These are phyloP conservation scores for Eimeria sp. DNA, from an alignment of 169 alveolate genomes.

Conservation along the genomic window DNA sequence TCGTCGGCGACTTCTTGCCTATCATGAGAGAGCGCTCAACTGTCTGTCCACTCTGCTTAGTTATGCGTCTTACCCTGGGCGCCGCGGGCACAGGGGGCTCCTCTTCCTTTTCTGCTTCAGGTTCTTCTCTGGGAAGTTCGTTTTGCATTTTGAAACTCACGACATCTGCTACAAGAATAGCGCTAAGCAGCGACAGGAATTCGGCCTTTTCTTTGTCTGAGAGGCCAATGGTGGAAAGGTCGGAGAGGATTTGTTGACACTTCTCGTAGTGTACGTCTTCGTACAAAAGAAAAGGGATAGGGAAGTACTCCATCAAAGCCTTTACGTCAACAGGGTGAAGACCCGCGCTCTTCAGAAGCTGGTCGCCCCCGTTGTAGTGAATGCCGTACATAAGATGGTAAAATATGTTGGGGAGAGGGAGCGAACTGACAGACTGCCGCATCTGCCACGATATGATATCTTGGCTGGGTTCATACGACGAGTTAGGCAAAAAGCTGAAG, in stretches of 20 bases:
- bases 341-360: neutral
- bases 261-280: conserved; percentile 63
- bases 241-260: conserved; percentile 51
- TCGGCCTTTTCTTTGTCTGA: conserved; percentile 30
- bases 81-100: conserved; percentile 13
- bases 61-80: conserved; percentile 20
- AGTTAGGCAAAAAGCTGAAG: conserved; percentile 43
- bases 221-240: conserved; percentile 54
- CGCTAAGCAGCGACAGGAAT: conserved; percentile 53
- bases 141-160: conserved; percentile 36
- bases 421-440: conserved; percentile 46
- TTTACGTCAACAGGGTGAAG: conserved; percentile 79
- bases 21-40: conserved; percentile 21
- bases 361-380: conserved; percentile 45
- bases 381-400: conserved; percentile 74
- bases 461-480: conserved; percentile 56
- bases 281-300: conserved; percentile 17
- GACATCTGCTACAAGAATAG: conserved; percentile 75
- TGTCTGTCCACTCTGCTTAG: neutral
- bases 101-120: neutral
- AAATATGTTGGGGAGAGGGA: conserved; percentile 74
- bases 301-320: conserved; percentile 36
- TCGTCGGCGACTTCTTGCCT: conserved; percentile 16
- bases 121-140: conserved; percentile 1
- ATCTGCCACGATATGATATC: conserved; percentile 47